Percentiles rank a stretch among this genome's conserved stretches.
Conservation (phyloP, 2,329 filamentous ascomycete species). For the Hymenotorrendiella dingleyae region DNA sequence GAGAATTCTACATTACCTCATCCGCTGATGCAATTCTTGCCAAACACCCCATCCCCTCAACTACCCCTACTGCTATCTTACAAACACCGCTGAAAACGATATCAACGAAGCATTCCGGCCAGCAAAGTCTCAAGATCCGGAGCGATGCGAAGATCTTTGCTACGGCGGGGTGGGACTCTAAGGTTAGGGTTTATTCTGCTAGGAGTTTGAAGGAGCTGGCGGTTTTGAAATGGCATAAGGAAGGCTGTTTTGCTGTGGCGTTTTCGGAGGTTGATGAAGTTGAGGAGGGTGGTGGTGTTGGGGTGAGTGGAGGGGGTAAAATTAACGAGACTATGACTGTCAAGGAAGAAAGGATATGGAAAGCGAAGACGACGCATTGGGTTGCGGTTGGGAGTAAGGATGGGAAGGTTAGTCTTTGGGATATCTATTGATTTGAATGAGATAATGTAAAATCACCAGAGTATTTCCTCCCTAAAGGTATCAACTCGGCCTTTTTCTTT, state of each 20-base stretch:
- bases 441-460: not conserved
- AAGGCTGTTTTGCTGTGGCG: constrained; percentile 75
- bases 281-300: constrained; percentile 7
- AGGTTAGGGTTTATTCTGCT: constrained; percentile 72
- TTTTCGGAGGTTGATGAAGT: constrained; percentile 49
- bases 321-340: constrained; percentile 41
- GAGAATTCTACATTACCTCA: constrained; percentile 67
- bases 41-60: constrained; percentile 61
- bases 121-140: constrained; percentile 73
- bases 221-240: constrained; percentile 89
- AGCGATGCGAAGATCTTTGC: constrained; percentile 79
- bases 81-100: constrained; percentile 47
- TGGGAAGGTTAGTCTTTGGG: constrained; percentile 92
- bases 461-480: no score
- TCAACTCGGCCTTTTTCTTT: no score
- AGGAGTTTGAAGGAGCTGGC: constrained; percentile 82
- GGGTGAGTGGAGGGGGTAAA: constrained; percentile 7
- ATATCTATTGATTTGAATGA: constrained; percentile 60
- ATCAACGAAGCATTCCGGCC: constrained; percentile 84
- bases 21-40: constrained; percentile 74
- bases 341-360: constrained; percentile 56
- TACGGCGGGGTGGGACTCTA: constrained; percentile 88
- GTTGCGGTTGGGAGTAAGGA: constrained; percentile 87
- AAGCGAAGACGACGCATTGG: constrained; percentile 74
- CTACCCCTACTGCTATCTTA: constrained; percentile 4